A percentile compares a stretch with the other conserved stretches of the same genome.
phyloP scores from a whole-genome alignment of 2,329 filamentous ascomycete species.

The Bisporella sp. region DNA sequence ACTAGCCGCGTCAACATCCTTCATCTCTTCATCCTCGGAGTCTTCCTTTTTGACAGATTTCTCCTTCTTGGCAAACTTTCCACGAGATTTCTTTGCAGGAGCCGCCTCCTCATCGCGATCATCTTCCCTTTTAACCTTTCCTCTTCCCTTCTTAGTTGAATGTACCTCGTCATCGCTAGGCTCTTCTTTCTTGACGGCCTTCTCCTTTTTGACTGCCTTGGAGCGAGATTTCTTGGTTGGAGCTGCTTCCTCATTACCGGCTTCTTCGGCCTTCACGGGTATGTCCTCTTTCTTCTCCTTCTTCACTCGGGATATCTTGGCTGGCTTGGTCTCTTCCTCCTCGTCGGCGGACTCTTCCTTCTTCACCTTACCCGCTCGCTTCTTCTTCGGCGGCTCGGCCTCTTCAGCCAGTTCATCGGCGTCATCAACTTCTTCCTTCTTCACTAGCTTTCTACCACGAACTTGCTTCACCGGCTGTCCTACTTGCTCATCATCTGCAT shows the following conservation, averaged over 20 bases:
- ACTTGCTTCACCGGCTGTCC: conserved; percentile 1
- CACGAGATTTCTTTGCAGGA: conserved; percentile 20
- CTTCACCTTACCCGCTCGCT: conserved; percentile 26
- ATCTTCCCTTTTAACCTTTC: conserved; percentile 20
- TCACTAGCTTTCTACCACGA: neutral
- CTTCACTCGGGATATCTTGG: neutral
- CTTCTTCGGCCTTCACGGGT: conserved; percentile 22
- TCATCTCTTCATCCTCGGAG: conserved; percentile 8
- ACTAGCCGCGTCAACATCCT: no score
- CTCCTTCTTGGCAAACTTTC: conserved; percentile 12
- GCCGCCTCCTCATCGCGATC: conserved; percentile 23
- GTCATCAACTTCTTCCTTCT: no score
- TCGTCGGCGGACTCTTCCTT: conserved; percentile 12
- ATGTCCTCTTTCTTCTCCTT: neutral
- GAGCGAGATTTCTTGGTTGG: conserved; percentile 3
- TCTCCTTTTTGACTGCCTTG: conserved; percentile 23
- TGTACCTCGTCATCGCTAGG: conserved; percentile 23
- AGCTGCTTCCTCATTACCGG: conserved; percentile 1
- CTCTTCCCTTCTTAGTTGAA: conserved; percentile 20
- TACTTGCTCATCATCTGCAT: neutral
- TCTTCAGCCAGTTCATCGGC: neutral
- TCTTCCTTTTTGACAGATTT: conserved; percentile 15
- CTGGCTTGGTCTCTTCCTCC: conserved; percentile 6
- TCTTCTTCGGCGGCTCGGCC: conserved; percentile 28
- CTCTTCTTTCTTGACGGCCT: conserved; percentile 15